A percentile compares a stretch with the other conserved stretches of the same genome.
phyloP scores from a whole-genome alignment of 805 yeast species.

The Osmozyma mogii region DNA sequence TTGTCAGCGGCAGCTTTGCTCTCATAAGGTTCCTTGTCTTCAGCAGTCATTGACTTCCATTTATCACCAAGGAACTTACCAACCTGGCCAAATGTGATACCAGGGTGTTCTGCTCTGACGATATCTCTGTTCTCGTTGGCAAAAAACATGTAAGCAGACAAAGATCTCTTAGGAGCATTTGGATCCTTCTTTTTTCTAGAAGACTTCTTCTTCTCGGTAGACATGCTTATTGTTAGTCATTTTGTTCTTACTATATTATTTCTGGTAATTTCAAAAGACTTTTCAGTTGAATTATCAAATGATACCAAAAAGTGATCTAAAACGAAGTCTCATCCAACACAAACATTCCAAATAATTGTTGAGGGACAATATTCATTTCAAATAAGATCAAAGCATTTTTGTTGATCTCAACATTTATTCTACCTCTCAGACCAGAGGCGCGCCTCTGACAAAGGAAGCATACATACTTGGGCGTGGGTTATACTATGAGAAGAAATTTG shows the following conservation, averaged over 20 bases:
- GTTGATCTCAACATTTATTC: too few species aligned
- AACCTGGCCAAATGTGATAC: conserved; percentile 87
- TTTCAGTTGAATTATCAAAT: not conserved
- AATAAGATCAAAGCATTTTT: too few species aligned
- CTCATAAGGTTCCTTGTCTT: conserved; percentile 85
- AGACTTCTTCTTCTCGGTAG: conserved; percentile 35
- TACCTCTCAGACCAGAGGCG: too few species aligned
- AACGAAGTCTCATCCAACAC: not conserved
- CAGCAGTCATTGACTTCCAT: conserved; percentile 86
- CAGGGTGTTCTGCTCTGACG: conserved; percentile 94
- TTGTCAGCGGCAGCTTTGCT: conserved; percentile 91
- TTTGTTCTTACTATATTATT: too few species aligned
- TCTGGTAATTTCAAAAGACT: not conserved
- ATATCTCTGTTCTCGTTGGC: conserved; percentile 96
- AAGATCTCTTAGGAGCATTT: conserved; percentile 98
- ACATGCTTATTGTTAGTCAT: conserved; percentile 5
- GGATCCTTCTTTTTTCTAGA: conserved; percentile 64
- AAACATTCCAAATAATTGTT: not conserved
- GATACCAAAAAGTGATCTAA: not conserved
- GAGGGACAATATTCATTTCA: not conserved
- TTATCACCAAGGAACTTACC: conserved; percentile 92
- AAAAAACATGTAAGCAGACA: conserved; percentile 98
- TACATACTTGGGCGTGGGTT: conserved; percentile 13
- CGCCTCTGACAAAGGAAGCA: conserved; percentile 7
- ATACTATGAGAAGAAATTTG: conserved; percentile 13